Evolutionary conservation across 305 asterid species (phyloP), one percentile per base, ranked within the genome.

Genomic region (Petunia hybrid): DNA sequence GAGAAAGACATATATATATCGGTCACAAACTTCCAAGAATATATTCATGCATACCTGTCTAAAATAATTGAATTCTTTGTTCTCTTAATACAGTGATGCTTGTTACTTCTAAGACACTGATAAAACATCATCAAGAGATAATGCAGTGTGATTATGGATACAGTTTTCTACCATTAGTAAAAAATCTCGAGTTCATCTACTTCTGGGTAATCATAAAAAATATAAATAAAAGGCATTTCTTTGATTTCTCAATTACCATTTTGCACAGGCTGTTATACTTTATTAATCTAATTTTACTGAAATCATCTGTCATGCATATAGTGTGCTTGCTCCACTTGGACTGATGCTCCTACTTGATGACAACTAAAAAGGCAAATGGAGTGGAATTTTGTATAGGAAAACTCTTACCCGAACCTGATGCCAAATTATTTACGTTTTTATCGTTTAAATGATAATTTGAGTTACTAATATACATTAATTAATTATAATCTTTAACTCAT

Each of bases 11-110:
- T 22, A 22, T 61, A 53, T 9, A 9, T 53, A 22, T 35, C 22
- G 5, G 66, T 61, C 78, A 73, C n/a, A 12, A 73, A 14, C 46
- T 73, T 73, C 78, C 63, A 73, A 73, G 63, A 73, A 73, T 63
- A 73, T 51, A 73, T 51, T 73, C 63, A 6, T 73, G 31, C 31
- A 43, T 68, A 12, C 63, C 4, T 36, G 48, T 51, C 36, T 40
- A 51, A 73, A 51, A 73, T 73, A 51, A 73, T 51, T 51, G 46
- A 71, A 48, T 73, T 73, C 36, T 7, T 71, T 5, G 62, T 36
- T 46, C 46, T 73, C 40, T 73, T 46, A 48, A 48, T 9, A 46
- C 77, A 73, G 1, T 6, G 46, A 51, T 7, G 36, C 43, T 36
- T 45, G 45, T 12, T 51, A 13, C 48, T 14, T 36, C 13, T 9